These are phyloP conservation scores for Choricystis sp. DNA, from an alignment of 139 green algal species.

Conservation along the genomic window DNA sequence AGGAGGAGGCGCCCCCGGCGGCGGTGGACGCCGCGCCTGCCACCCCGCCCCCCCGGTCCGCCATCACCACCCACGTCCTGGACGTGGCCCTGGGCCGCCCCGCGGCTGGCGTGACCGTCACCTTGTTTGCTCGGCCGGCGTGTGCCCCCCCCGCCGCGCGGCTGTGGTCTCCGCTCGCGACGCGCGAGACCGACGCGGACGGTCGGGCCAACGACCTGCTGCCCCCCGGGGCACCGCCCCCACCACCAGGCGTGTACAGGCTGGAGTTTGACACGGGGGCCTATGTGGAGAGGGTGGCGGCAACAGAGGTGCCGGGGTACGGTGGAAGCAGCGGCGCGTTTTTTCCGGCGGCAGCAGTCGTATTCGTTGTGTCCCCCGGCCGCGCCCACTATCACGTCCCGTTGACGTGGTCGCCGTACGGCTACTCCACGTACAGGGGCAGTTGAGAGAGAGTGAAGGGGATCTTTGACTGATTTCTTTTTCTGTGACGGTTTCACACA, in stretches of 20 bases:
- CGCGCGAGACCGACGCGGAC: constrained; percentile 55
- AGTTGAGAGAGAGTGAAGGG: constrained; percentile 51
- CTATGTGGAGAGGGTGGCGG: not conserved
- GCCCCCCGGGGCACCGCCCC: constrained; percentile 4
- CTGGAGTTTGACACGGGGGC: not conserved
- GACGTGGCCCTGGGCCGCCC: constrained; percentile 64
- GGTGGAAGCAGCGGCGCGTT: not conserved
- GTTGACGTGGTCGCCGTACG: constrained; percentile 78
- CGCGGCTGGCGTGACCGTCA: constrained; percentile 52
- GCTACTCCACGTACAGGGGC: constrained; percentile 86
- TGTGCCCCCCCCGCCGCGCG: constrained; percentile 21
- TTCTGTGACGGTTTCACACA: not conserved
- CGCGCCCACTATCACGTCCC: constrained; percentile 88
- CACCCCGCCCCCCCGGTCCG: constrained; percentile 25
- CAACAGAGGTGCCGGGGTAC: not conserved
- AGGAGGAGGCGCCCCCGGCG: constrained; percentile 2
- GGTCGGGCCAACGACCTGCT: not conserved
- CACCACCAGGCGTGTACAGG: not conserved
- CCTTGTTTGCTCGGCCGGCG: constrained; percentile 29
- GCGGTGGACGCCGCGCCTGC: not conserved
- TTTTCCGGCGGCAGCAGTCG: not conserved
- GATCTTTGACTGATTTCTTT: constrained; percentile 2
- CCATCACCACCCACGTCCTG: constrained; percentile 89
- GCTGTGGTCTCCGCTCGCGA: constrained; percentile 34
- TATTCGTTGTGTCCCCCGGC: constrained; percentile 2